phyloP scores from a whole-genome alignment of 2,329 filamentous ascomycete genomes.

The Pseudogymnoascus sp. region DNA sequence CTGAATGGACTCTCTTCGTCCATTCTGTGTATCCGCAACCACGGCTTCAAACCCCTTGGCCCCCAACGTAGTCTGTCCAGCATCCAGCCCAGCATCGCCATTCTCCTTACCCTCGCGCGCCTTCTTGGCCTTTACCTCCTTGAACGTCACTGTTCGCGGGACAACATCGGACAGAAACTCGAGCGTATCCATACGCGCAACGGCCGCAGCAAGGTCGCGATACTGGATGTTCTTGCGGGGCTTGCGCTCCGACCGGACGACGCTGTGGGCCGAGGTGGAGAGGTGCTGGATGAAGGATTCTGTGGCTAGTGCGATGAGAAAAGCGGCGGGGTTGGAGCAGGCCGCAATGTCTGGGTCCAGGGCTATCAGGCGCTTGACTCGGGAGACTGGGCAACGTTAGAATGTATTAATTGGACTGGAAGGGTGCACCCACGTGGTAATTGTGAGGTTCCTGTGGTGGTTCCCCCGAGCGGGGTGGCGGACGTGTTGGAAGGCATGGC shows the following conservation, averaged over 20 bases:
- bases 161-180: constrained; percentile 91
- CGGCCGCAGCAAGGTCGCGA: constrained; percentile 80
- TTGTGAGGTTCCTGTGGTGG: constrained; percentile 76
- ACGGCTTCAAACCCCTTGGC: constrained; percentile 16
- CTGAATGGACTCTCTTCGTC: constrained; percentile 11
- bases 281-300: constrained; percentile 96
- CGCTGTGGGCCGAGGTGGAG: constrained; percentile 73
- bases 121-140: constrained; percentile 64
- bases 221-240: constrained; percentile 92
- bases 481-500: constrained; percentile 86
- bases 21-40: constrained; percentile 12
- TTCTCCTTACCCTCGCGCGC: constrained; percentile 25
- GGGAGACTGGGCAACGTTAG: constrained; percentile 55
- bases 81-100: constrained; percentile 16
- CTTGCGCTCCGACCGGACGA: constrained; percentile 85
- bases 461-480: constrained; percentile 69
- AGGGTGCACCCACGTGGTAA: constrained; percentile 61
- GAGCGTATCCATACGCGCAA: constrained; percentile 82
- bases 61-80: constrained; percentile 24
- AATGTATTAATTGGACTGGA: constrained; percentile 8
- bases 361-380: constrained; percentile 91
- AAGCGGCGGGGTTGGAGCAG: constrained; percentile 89
- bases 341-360: constrained; percentile 77
- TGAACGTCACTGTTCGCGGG: constrained; percentile 75
- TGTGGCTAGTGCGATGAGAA: constrained; percentile 85